Evolutionary conservation across 2,329 filamentous ascomycete genomes (phyloP), one percentile per base, ranked within the genome.

Genomic region (Trichoderma afroharzianum): DNA sequence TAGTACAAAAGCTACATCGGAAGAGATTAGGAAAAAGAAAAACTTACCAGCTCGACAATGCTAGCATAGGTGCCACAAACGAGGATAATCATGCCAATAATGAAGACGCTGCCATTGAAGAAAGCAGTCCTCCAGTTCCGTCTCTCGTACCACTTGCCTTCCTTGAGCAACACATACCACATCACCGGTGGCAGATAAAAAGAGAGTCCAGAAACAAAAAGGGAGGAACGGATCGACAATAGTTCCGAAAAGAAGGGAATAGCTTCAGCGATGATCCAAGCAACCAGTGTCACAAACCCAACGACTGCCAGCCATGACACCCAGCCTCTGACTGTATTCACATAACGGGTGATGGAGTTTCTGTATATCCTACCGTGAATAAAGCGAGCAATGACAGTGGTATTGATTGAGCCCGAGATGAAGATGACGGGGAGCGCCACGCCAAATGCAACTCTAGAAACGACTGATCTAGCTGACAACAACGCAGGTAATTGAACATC

Each of bases 161-260:
- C 76, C 26, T 75, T 72, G 26, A 79, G 75, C 24, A 83, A 79
- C 68, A 82, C 80, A 76, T 82, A 82, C 78, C 80, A 82, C 74
- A 83, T 80, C 72, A 82, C 78, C 28, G 81, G 81, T 2, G 83
- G 78, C 32, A 82, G 73, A 55, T 82, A 81, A 70, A 83, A 76
- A 18, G 75, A 76, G 53, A 78, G 77, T 32, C 76, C 76, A 21
- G 84, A 85, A 75, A 86, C 79, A 76, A 86, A 86, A 30, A 86
- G 82, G 6, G 84, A 81, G 7, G 84, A 85, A 61, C 78, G 82
- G 76, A 86, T 84, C 63, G 83, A 82, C n/a, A 94, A 81, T 59
- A 94, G 82, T 59, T 91, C 85, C 71, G 87, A 88, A 82, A 94
- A 94, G 77, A 90, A 90, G 1, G 92, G 92, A 59, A 94, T 91